These are phyloP conservation scores for Penicillium occitanis DNA, from an alignment of 2,329 filamentous ascomycete species.

Conservation along the genomic window DNA sequence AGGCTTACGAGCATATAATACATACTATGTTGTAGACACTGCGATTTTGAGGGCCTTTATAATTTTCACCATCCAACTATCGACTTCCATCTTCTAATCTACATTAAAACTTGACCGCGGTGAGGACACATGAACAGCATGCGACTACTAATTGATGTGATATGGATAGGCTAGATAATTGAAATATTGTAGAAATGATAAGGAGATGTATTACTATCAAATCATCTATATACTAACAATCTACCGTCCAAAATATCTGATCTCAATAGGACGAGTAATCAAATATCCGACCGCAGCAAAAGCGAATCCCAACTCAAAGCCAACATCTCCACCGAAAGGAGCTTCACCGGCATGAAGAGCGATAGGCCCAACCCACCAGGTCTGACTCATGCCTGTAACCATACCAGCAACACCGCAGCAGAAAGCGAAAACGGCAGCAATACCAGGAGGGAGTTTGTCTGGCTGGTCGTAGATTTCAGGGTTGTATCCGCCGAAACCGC, in stretches of 20 bases:
- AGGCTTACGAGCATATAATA: background rate
- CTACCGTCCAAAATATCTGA: conserved; percentile 46
- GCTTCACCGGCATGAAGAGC: conserved; percentile 57
- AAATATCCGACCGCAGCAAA: conserved; percentile 58
- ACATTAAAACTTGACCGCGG: background rate
- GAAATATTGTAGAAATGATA: background rate
- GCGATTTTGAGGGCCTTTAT: background rate
- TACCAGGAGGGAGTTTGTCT: conserved; percentile 59
- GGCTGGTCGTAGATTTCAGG: conserved; percentile 59
- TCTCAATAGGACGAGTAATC: conserved; percentile 52
- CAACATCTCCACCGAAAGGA: conserved; percentile 55
- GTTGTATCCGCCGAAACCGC: conserved; percentile 61
- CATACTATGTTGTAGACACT: background rate
- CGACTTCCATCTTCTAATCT: background rate
- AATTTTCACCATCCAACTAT: background rate
- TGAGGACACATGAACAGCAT: background rate
- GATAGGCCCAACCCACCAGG: conserved; percentile 68
- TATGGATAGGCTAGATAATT: background rate
- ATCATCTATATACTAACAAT: background rate
- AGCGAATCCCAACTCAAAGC: conserved; percentile 65
- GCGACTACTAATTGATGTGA: background rate
- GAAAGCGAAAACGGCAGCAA: conserved; percentile 65
- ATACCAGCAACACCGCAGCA: conserved; percentile 64
- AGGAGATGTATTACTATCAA: background rate
- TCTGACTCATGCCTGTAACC: conserved; percentile 68